Conservation (phyloP, 495 filamentous ascomycete species). For the Annulohypoxylon nitens region DNA sequence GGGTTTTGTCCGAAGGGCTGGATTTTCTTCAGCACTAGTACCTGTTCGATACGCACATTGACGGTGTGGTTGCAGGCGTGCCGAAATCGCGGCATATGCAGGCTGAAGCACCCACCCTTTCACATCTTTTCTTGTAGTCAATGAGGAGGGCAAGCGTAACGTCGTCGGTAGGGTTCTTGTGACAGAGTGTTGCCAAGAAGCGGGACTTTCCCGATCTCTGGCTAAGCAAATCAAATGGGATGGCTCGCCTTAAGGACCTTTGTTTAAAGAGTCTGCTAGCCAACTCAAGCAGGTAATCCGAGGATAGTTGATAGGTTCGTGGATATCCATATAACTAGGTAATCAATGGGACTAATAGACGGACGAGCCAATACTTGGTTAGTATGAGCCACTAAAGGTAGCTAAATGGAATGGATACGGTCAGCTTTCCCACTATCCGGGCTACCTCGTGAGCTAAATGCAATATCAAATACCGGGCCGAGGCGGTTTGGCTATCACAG, state of each 20-base stretch:
- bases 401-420: conserved; percentile 2
- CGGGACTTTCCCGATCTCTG: conserved; percentile 11
- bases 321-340: conserved; percentile 5
- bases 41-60: conserved; percentile 18
- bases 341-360: background rate
- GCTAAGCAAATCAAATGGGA: conserved; percentile 2
- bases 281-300: background rate
- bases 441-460: conserved; percentile 22
- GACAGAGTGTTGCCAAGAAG: conserved; percentile 8
- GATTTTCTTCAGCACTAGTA: conserved; percentile 36
- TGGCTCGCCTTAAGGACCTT: conserved; percentile 11
- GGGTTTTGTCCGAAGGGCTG: conserved; percentile 31
- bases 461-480: conserved; percentile 33
- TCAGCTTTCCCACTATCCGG: conserved; percentile 14
- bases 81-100: conserved; percentile 32
- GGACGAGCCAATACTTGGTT: conserved; percentile 13
- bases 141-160: conserved; percentile 5
- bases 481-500: conserved; percentile 10
- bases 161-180: conserved; percentile 12
- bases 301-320: conserved; percentile 12
- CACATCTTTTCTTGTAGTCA: background rate
- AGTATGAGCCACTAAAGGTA: background rate
- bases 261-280: background rate
- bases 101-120: background rate
- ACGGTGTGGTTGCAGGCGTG: conserved; percentile 24